These are phyloP conservation scores for Carnegiea gigantea DNA, from an alignment of 179 eudicot genomes.

Conservation along the genomic window DNA sequence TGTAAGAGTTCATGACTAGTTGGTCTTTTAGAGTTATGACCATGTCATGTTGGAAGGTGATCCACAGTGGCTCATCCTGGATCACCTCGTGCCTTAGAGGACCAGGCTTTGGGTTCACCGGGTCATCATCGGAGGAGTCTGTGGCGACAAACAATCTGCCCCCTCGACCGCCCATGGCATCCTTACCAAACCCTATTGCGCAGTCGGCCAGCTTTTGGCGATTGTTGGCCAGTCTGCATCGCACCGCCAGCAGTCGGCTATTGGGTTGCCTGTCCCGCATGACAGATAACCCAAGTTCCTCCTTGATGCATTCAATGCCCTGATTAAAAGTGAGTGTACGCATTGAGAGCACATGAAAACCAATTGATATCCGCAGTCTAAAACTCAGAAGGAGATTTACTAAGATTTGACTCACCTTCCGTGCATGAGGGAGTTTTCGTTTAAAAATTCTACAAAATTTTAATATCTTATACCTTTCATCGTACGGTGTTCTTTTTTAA, in stretches of 20 bases:
- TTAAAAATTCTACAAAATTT: no score
- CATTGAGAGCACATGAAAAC: no score
- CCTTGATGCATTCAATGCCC: neutral
- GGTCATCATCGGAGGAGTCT: constrained; percentile 29
- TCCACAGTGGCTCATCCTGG: constrained; percentile 39
- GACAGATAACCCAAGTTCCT: neutral
- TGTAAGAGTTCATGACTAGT: constrained; percentile 10
- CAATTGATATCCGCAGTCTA: no score
- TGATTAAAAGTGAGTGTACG: neutral
- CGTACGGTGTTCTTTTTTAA: no score
- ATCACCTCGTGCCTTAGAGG: constrained; percentile 35
- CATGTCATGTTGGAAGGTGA: constrained; percentile 25
- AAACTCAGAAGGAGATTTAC: no score
- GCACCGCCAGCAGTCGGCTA: constrained; percentile 38
- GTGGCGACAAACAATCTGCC: constrained; percentile 29
- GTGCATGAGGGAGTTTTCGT: no score
- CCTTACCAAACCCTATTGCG: constrained; percentile 28
- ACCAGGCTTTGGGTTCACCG: constrained; percentile 29
- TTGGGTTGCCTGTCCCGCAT: constrained; percentile 24
- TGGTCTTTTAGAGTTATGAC: constrained; percentile 5
- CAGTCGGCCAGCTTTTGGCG: constrained; percentile 27
- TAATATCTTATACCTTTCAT: neutral
- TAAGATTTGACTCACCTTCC: no score
- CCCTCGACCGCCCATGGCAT: constrained; percentile 25
- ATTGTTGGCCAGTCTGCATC: constrained; percentile 19